A percentile compares a stretch with the other conserved stretches of the same genome.
Evolutionary conservation across 2,329 filamentous ascomycete species (phyloP).

Genomic region (Beauveria australis): DNA sequence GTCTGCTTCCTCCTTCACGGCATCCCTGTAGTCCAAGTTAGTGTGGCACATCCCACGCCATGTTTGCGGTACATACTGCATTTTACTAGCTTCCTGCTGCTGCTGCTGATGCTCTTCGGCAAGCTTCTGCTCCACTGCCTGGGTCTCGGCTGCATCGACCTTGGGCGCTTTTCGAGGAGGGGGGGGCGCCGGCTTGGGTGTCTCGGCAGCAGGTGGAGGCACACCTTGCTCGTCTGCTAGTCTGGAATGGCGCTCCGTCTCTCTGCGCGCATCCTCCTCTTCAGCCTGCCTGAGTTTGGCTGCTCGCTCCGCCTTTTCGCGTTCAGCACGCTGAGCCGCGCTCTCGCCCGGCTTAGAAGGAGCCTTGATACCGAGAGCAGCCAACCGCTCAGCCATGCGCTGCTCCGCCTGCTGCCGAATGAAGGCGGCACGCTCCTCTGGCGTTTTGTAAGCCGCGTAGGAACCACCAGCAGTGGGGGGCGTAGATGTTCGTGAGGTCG

Average conservation of each 20-base stretch:
- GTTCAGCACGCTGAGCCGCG: constrained; percentile 74
- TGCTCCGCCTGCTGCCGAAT: constrained; percentile 97
- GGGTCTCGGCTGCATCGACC: constrained; percentile 49
- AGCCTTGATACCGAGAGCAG: constrained; percentile 83
- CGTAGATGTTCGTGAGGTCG: constrained; percentile 43
- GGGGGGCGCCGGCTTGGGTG: constrained; percentile 59
- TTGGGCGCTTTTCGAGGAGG: constrained; percentile 63
- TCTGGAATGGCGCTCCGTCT: constrained; percentile 76
- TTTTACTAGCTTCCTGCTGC: constrained; percentile 59
- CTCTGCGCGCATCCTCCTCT: constrained; percentile 83
- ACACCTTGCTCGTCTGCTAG: constrained; percentile 68
- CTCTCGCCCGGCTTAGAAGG: constrained; percentile 73
- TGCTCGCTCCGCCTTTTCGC: constrained; percentile 79
- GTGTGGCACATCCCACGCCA: neutral
- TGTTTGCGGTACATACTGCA: constrained; percentile 63
- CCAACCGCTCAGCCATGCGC: constrained; percentile 91
- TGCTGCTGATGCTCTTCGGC: constrained; percentile 68
- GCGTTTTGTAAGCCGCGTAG: constrained; percentile 79
- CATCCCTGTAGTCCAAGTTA: constrained; percentile 47
- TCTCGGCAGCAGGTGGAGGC: constrained; percentile 44
- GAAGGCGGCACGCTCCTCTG: constrained; percentile 88
- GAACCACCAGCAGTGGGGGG: constrained; percentile 48
- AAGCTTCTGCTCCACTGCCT: constrained; percentile 58
- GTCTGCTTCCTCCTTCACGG: constrained; percentile 67
- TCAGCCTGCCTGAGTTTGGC: constrained; percentile 84